Base-by-base conservation (phyloP, 164 flowering plant species). In the Stephania cephalantha region DNA sequence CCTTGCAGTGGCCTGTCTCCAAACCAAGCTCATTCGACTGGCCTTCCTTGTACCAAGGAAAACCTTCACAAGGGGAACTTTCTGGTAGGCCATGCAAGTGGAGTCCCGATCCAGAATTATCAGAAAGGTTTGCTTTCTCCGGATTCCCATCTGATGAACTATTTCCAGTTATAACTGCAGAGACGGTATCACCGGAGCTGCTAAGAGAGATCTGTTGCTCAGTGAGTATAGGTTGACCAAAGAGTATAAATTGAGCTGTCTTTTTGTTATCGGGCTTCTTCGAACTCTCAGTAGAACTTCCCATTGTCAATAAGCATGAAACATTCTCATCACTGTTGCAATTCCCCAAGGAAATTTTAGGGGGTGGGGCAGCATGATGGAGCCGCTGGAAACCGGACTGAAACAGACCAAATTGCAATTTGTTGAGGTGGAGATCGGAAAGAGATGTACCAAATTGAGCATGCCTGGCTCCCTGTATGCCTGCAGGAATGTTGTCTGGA, bases 381-480 rank as follows among this genome's bases (percentile, higher is more conserved):
- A 78, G 74, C 35, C 77, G 86, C 64, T 81, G 82, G 73, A 79
- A 82, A 73, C 81, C 70, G 46, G 84, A 75, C 25, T 83, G 81
- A 77, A 83, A 76, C 73, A 82, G 79, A 77, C 88, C 78, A 66
- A 83, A 71, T 77, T 82, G 90, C 73, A 83, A 78, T 74, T 83
- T 87, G 79, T 82, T 83, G 78, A 82, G 81, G 75, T 78, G 86
- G 84, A 83, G 83, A 79, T 88, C 89, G 53, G 87, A 79, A 71
- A 83, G 81, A 66, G 91, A 76, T 80, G 80, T 68, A 81, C 88
- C 85, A 75, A 81, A 88, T 75, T 86, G 92, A 86, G 87, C 87
- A 84, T 93, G 97, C 97, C 97, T 93, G 97, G 97, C 96, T 91
- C 97, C 97, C 96, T 93, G 97, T 85, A 93, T 91, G 91, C 97